A percentile compares a stretch with the other conserved stretches of the same genome.
phyloP scores from a whole-genome alignment of 176 grass and related monocot species.

The Carex parvula region DNA sequence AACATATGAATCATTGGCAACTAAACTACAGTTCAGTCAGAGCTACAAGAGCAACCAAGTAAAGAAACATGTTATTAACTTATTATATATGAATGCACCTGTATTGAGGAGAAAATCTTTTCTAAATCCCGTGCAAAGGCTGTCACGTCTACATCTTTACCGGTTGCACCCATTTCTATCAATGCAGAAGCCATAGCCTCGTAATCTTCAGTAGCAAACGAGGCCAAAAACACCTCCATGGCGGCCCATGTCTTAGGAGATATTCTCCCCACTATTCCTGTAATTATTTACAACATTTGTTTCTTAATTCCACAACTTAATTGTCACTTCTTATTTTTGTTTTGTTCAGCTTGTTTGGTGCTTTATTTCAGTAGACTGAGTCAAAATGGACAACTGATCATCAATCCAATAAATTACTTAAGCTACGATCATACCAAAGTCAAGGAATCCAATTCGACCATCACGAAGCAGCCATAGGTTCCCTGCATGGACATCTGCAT shows the following conservation, averaged over 20 bases:
- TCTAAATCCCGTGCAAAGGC: constrained; percentile 80
- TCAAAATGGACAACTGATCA: not conserved
- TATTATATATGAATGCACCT: constrained; percentile 41
- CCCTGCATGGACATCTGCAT: constrained; percentile 95
- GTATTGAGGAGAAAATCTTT: constrained; percentile 92
- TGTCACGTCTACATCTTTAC: constrained; percentile 65
- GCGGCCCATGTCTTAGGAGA: constrained; percentile 86
- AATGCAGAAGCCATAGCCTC: constrained; percentile 74
- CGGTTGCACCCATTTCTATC: constrained; percentile 90
- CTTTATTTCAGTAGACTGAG: not conserved
- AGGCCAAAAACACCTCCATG: constrained; percentile 92
- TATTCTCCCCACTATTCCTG: constrained; percentile 95
- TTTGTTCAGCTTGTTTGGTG: not conserved
- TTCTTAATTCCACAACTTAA: not conserved
- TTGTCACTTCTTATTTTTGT: constrained; percentile 4
- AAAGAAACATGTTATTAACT: not conserved
- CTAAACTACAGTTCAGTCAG: not conserved
- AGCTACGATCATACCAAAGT: constrained; percentile 64
- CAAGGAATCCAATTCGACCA: constrained; percentile 88
- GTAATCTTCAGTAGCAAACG: constrained; percentile 85
- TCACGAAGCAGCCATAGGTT: constrained; percentile 96
- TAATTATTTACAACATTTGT: constrained; percentile 6
- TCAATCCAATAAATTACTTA: not conserved
- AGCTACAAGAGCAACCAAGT: not conserved
- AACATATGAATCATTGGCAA: not conserved